Base-by-base conservation (phyloP, 768 basidiomycete species). In the Lenzites betulinus region DNA sequence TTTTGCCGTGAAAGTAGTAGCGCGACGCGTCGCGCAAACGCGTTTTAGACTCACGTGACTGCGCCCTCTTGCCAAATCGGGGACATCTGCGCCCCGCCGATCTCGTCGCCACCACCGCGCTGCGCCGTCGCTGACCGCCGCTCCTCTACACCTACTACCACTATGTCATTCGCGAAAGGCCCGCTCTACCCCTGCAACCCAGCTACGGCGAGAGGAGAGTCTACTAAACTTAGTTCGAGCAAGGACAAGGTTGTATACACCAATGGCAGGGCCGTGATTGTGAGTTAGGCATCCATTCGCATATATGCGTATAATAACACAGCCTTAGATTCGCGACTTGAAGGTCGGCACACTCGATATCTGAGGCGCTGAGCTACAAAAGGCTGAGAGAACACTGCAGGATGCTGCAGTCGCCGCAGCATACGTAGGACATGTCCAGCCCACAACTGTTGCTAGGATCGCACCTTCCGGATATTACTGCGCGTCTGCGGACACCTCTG, bases 391-490 rank as follows among this genome's bases (percentile, higher is more conserved):
- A n/a, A 33, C 52, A 30, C 22, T 48, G 7, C 49, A 94, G 95
- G 86, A 91, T 70, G 83, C 88, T 13, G 76, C 79, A 3, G 74
- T 83, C 6, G 82, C 87, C 13, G 79, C 78, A 13, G 79, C 86
- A 23, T 94, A 95, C 70, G 79, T 84, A 44, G 90, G 90, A 28
- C 95, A 97, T 74, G 83, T 87, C 3, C 87, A 93, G 65, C 87
- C 88, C 55, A 82, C 93, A 7, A 95, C 92, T 1, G 92, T 95
- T 18, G 95, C 96, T 15, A 86, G 92, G 38, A 84, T 97, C 67
- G 94, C 94, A 2, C 95, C 95, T 0, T 91, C 93, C 1, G 95
- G 96, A 26, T 97, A 88, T 75, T 98, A 98, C 75, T 94, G 92
- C 69, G 95, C 96, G 4, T 96, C 93, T 30, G 96, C 84, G 23